These are phyloP conservation scores for Camelina laxa DNA, from an alignment of 345 rosid genomes.

Conservation along the genomic window DNA sequence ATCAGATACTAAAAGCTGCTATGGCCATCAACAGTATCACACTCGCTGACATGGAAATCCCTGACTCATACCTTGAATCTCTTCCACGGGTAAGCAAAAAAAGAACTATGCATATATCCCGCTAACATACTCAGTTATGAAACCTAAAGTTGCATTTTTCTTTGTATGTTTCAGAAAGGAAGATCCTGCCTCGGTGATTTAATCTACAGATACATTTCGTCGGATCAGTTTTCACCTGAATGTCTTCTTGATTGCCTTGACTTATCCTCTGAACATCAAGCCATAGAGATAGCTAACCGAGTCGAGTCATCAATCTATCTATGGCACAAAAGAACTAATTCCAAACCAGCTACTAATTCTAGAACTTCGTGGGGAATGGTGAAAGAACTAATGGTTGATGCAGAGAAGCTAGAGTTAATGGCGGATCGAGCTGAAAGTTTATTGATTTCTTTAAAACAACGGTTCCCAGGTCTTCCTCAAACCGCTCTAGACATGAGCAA, in stretches of 20 bases:
- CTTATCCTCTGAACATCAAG: conserved; percentile 92
- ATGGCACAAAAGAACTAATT: conserved; percentile 68
- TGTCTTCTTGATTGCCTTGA: conserved; percentile 90
- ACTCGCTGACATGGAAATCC: conserved; percentile 87
- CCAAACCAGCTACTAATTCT: conserved; percentile 59
- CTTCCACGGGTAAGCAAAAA: conserved; percentile 76
- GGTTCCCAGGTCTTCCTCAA: conserved; percentile 93
- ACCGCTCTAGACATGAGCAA: conserved; percentile 95
- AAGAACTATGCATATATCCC: neutral
- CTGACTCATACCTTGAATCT: conserved; percentile 78
- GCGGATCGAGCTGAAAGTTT: conserved; percentile 91
- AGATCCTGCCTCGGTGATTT: conserved; percentile 83
- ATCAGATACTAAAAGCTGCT: conserved; percentile 95
- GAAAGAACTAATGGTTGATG: conserved; percentile 87
- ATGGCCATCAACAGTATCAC: conserved; percentile 93
- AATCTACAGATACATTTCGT: conserved; percentile 76
- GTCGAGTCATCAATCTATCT: conserved; percentile 79
- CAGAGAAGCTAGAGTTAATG: conserved; percentile 80
- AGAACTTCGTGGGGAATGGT: conserved; percentile 93
- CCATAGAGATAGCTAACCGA: conserved; percentile 89
- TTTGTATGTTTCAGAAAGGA: conserved; percentile 70
- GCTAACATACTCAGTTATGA: neutral
- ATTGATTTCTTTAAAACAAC: conserved; percentile 81
- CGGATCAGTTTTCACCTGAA: conserved; percentile 88
- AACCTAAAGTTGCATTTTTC: neutral